Conservation (phyloP, 495 filamentous ascomycete species). For the Penicillium ochrochloron region DNA sequence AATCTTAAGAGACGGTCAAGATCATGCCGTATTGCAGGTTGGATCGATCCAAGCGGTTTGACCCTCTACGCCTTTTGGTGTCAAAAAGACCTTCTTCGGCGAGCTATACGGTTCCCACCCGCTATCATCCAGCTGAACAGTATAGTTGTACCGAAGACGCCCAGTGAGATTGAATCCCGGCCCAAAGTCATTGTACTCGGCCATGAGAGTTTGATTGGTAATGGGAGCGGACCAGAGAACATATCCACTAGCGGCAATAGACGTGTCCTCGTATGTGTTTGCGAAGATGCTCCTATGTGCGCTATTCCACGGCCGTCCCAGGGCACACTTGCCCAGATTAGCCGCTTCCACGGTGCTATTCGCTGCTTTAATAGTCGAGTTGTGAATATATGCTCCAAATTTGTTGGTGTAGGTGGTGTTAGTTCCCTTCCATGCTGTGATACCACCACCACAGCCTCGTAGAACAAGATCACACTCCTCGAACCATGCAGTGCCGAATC, state of each 20-base stretch:
- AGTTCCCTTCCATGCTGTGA: slow-evolving; percentile 69
- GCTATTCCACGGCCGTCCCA: slow-evolving; percentile 63
- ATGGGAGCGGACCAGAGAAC: not conserved
- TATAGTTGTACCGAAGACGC: no score
- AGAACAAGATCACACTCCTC: slow-evolving; percentile 48
- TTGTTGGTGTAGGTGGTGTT: slow-evolving; percentile 66
- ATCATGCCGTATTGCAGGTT: no score
- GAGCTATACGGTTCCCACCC: no score
- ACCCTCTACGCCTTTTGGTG: no score
- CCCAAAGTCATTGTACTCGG: no score
- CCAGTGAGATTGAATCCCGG: no score
- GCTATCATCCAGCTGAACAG: no score
- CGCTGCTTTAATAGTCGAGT: slow-evolving; percentile 51
- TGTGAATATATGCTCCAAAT: slow-evolving; percentile 63
- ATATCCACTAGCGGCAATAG: no score
- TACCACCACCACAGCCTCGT: slow-evolving; percentile 61
- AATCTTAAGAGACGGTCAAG: no score
- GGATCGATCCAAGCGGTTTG: no score
- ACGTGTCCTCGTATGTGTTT: no score
- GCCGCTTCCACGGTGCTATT: slow-evolving; percentile 52
- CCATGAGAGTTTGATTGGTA: not conserved
- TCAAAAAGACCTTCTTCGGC: no score
- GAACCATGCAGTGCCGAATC: slow-evolving; percentile 56
- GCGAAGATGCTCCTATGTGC: not conserved
- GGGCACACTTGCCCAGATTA: slow-evolving; percentile 54